Evolutionary conservation across 1,139 yeast genomes (phyloP), one percentile per base, ranked within the genome.

Genomic region (Spencermartinsiella ligniputridi): DNA sequence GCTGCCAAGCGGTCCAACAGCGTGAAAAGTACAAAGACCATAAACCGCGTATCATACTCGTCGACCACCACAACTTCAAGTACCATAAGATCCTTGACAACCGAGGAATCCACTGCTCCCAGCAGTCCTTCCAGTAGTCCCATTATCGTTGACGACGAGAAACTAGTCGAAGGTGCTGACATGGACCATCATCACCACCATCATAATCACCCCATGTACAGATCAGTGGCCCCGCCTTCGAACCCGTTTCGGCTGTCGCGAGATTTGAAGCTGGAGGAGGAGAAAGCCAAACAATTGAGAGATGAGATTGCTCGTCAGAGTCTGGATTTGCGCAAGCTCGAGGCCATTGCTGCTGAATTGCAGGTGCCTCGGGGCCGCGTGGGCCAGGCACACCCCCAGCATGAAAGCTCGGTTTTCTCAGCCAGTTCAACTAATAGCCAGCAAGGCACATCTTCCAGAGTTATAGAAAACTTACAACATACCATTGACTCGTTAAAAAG

Each of bases 381-480:
- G 19, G 22, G 33, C 11, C 25, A 37, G 22, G 27, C 21, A 13
- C 17, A 11, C 9, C 17, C 25, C 13, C 13, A 35, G 27, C 40
- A 41, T 34, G 42, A 41, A 29, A 35, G 46, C 40, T 35, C 47
- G 29, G 13, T 37, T 16, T 37, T 41, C 24, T 40, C 45, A 11
- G 22, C 32, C 18, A 33, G 36, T 13, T 39, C 45, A n/a, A 30
- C 41, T 21, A 30, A 27, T 29, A 32, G 52, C 45, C 40, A 40
- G 41, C 34, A 45, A 40, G 35, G 42, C 35, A 41, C 49, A 39
- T 49, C 61, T 3, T 53, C 58, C 5, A 53, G 51, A 42, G 63
- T 58, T 17, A 57, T 59, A 39, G 59, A 55, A n/a, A 50, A 48
- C 11, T 53, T 60, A 16, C 62, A 60, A 37, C 46, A 46, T 22